phyloP scores from a whole-genome alignment of 768 basidiomycete genomes.

The Mrakia frigida region DNA sequence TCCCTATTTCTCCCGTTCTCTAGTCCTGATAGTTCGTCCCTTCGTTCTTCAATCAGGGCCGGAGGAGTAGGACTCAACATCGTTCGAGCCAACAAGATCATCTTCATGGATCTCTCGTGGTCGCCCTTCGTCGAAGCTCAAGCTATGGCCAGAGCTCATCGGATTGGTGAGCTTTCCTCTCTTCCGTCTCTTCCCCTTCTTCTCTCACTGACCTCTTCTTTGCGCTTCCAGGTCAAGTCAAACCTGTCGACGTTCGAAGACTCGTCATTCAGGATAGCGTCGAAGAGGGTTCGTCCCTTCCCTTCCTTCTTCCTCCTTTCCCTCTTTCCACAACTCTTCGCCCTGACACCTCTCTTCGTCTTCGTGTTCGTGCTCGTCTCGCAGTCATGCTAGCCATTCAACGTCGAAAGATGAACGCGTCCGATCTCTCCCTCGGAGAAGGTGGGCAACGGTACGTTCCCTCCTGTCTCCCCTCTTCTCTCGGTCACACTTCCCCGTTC shows the following conservation, averaged over 20 bases:
- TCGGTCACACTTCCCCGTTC: not conserved
- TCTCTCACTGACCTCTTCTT: not conserved
- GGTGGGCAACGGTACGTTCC: not conserved
- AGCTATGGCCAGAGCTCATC: not conserved
- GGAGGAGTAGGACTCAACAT: constrained; percentile 37
- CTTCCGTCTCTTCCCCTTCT: not conserved
- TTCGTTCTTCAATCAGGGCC: constrained; percentile 35
- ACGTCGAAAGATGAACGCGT: constrained; percentile 1
- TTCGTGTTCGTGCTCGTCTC: not conserved
- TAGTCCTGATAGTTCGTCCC: not conserved
- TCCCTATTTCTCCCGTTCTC: not conserved
- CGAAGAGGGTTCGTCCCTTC: not conserved
- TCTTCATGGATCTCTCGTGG: constrained; percentile 44
- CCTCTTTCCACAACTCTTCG: not conserved
- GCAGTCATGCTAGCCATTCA: not conserved
- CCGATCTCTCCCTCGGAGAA: not conserved
- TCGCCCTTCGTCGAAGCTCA: constrained; percentile 41
- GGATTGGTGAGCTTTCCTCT: not conserved
- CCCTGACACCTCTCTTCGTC: not conserved
- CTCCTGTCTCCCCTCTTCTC: not conserved
- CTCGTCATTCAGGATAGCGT: not conserved
- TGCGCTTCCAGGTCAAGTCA: not conserved
- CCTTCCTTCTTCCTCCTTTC: not conserved
- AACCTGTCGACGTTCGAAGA: constrained; percentile 3
- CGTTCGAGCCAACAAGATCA: constrained; percentile 37